Evolutionary conservation across 768 basidiomycete genomes (phyloP).

Genomic region (Xerocomellus chrysenteron): DNA sequence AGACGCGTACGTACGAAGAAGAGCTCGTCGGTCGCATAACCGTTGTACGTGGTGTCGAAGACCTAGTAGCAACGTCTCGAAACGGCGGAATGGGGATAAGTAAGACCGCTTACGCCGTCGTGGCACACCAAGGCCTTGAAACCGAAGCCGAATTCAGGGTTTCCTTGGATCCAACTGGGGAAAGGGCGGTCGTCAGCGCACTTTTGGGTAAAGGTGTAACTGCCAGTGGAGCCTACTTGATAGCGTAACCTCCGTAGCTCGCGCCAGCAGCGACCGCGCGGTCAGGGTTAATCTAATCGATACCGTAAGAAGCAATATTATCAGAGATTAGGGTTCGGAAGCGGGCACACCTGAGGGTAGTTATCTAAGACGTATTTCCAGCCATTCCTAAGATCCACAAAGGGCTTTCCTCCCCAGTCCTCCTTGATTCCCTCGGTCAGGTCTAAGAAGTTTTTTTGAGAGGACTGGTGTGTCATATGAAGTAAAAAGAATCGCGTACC

Average conservation of each 20-base stretch:
- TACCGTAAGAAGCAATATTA: not conserved
- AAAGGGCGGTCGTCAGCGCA: slow-evolving; percentile 2
- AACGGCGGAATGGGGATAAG: not conserved
- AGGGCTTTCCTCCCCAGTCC: slow-evolving; percentile 88
- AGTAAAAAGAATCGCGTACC: slow-evolving; percentile 35
- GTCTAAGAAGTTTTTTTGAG: slow-evolving; percentile 38
- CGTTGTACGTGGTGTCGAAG: slow-evolving; percentile 76
- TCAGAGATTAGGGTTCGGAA: not conserved
- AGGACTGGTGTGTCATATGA: not conserved
- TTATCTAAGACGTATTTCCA: slow-evolving; percentile 68
- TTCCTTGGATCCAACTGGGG: slow-evolving; percentile 89
- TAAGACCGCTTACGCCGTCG: slow-evolving; percentile 65
- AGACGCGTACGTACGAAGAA: slow-evolving; percentile 65
- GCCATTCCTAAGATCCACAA: slow-evolving; percentile 71
- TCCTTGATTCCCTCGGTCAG: slow-evolving; percentile 77
- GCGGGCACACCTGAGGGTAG: slow-evolving; percentile 60
- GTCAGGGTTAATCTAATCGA: slow-evolving; percentile 59
- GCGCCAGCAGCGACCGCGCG: slow-evolving; percentile 78
- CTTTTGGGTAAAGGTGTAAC: not conserved
- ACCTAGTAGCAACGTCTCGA: slow-evolving; percentile 39
- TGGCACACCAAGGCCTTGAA: slow-evolving; percentile 94
- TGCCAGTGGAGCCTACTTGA: slow-evolving; percentile 67
- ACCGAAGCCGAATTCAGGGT: slow-evolving; percentile 81
- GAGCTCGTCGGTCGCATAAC: slow-evolving; percentile 89
- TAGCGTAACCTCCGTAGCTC: slow-evolving; percentile 85